phyloP scores from a whole-genome alignment of 345 rosid species.

The Populus nigra region DNA sequence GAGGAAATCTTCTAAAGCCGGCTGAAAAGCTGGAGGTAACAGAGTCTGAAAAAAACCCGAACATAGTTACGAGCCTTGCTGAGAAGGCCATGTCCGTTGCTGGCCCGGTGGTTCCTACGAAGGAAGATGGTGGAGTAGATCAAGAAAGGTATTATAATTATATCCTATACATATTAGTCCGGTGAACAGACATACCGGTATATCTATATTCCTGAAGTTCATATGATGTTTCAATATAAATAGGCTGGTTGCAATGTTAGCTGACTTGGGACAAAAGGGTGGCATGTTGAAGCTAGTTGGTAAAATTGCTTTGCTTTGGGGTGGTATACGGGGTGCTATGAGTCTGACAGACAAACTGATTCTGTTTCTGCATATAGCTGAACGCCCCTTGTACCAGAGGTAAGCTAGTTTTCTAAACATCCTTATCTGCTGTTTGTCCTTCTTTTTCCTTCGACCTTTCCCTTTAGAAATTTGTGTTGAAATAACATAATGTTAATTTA shows the following conservation, averaged over 20 bases:
- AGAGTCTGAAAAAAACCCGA: constrained; percentile 39
- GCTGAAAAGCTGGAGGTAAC: constrained; percentile 39
- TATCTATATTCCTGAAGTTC: constrained; percentile 14
- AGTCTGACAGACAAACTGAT: constrained; percentile 83
- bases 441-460: background rate
- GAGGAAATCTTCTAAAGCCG: constrained; percentile 35
- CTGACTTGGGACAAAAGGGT: constrained; percentile 92
- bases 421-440: background rate
- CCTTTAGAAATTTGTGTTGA: background rate
- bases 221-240: constrained; percentile 19
- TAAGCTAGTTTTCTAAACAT: constrained; percentile 26
- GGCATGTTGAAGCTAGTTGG: constrained; percentile 81
- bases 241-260: constrained; percentile 84
- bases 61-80: constrained; percentile 71
- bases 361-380: constrained; percentile 66
- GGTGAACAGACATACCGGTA: background rate
- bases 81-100: constrained; percentile 97
- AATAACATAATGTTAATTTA: background rate
- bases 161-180: background rate
- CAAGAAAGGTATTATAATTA: constrained; percentile 63
- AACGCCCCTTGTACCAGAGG: constrained; percentile 84
- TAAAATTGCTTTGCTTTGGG: constrained; percentile 98
- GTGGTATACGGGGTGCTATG: constrained; percentile 96
- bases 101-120: constrained; percentile 92
- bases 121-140: constrained; percentile 87